phyloP scores from a whole-genome alignment of 768 basidiomycete genomes.

The Tremella fuciformis region DNA sequence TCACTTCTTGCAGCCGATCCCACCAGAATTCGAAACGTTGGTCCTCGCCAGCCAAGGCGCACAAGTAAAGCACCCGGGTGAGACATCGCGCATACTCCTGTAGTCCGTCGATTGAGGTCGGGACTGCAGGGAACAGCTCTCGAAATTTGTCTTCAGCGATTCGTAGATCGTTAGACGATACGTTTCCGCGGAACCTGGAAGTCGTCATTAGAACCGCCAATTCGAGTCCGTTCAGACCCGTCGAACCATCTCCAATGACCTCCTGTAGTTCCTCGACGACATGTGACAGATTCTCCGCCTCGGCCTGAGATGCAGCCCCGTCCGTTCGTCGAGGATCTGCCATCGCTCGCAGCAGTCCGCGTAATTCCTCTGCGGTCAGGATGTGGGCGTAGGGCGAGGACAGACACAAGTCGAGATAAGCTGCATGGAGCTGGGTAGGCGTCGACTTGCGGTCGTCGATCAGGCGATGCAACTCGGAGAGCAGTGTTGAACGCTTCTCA shows the following conservation, averaged over 20 bases:
- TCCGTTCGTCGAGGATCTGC: conserved; percentile 7
- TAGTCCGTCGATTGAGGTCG: neutral
- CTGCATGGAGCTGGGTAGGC: conserved; percentile 6
- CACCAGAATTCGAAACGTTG: conserved; percentile 20
- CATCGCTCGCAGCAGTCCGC: conserved; percentile 14
- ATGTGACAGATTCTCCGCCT: conserved; percentile 3
- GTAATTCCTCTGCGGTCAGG: conserved; percentile 28
- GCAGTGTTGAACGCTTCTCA: neutral
- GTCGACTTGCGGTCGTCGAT: neutral
- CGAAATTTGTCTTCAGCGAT: conserved; percentile 17
- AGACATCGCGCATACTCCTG: conserved; percentile 7
- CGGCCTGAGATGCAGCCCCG: conserved; percentile 10
- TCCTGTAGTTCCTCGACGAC: conserved; percentile 21
- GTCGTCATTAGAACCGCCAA: conserved; percentile 4
- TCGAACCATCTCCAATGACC: conserved; percentile 9
- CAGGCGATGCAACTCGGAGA: neutral
- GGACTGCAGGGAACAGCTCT: conserved; percentile 2
- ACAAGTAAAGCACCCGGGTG: conserved; percentile 39
- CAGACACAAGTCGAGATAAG: conserved; percentile 14
- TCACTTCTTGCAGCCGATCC: conserved; percentile 4
- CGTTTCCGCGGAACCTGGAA: neutral
- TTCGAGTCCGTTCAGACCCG: conserved; percentile 11
- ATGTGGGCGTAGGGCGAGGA: conserved; percentile 25
- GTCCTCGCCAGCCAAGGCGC: conserved; percentile 21
- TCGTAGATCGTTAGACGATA: neutral